A percentile compares a stretch with the other conserved stretches of the same genome.
phyloP scores from a whole-genome alignment of 2,329 filamentous ascomycete species.

The Dothistroma pini region DNA sequence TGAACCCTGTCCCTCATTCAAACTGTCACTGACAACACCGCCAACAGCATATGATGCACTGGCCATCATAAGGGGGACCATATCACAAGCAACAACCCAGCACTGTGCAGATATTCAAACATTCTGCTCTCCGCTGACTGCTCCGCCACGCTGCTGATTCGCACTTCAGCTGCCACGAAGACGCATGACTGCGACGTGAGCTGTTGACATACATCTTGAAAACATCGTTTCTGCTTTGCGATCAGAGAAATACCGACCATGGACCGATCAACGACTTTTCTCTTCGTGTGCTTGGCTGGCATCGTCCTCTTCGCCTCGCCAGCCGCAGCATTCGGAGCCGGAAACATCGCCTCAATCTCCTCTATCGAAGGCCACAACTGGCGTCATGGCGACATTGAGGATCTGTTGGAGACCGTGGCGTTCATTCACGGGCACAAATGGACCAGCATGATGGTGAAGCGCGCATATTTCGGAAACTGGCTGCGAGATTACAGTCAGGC shows the following conservation, averaged over 20 bases:
- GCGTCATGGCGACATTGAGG: constrained; percentile 53
- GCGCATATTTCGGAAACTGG: constrained; percentile 97
- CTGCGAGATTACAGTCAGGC: constrained; percentile 90
- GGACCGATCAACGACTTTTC: constrained; percentile 12
- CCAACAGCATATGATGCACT: neutral
- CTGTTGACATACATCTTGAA: neutral
- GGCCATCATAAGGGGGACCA: neutral
- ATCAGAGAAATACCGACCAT: neutral
- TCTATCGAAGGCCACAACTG: constrained; percentile 48
- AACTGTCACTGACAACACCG: too few relatives aligned
- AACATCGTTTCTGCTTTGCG: neutral
- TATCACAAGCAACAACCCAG: neutral
- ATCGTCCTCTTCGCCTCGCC: constrained; percentile 30
- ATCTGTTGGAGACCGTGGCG: constrained; percentile 48
- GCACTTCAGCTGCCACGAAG: constrained; percentile 10
- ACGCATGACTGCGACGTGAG: neutral
- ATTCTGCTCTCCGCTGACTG: neutral
- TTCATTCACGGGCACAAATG: constrained; percentile 26
- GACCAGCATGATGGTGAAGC: constrained; percentile 72
- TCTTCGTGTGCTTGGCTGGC: constrained; percentile 28
- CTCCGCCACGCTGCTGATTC: constrained; percentile 11
- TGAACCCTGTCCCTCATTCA: too few relatives aligned
- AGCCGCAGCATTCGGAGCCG: constrained; percentile 44
- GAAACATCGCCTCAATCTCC: constrained; percentile 45
- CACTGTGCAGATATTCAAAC: neutral